These are phyloP conservation scores for Trichomonas gallinae DNA, from an alignment of 208 protist genomes.

Conservation along the genomic window DNA sequence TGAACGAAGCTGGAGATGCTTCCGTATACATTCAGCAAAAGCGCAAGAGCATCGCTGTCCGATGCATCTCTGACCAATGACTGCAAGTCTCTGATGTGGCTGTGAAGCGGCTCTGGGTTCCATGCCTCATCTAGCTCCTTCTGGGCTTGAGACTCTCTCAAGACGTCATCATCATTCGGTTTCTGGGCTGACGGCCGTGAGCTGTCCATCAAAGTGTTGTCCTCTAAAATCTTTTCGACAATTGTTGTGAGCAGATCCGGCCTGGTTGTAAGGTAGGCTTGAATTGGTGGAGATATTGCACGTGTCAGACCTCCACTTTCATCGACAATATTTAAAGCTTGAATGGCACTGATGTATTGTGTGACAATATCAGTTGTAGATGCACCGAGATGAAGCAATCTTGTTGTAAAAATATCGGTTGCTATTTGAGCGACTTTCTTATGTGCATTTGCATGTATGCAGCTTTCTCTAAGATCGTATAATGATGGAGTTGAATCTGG, in stretches of 20 bases:
- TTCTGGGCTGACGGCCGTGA: not conserved
- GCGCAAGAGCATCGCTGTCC: not conserved
- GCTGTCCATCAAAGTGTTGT: not conserved
- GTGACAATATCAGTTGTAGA: constrained; percentile 4
- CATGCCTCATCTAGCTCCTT: not conserved
- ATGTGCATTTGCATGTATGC: not conserved
- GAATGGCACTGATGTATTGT: constrained; percentile 11
- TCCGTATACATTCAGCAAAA: not conserved
- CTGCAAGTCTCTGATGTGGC: not conserved
- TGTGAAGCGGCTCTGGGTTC: not conserved
- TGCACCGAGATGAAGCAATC: not conserved
- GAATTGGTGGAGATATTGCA: constrained; percentile 1
- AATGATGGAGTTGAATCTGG: not conserved
- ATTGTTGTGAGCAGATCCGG: not conserved
- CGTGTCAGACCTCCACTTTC: constrained; percentile 14
- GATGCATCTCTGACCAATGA: not conserved
- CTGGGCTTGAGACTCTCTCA: not conserved
- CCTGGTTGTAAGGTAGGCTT: not conserved
- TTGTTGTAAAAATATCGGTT: not conserved
- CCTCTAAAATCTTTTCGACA: not conserved
- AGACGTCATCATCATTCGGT: constrained; percentile 3
- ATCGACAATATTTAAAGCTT: constrained; percentile 21
- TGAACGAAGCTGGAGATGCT: not conserved
- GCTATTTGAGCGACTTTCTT: not conserved
- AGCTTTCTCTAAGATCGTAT: not conserved